Conservation (phyloP, 2,329 filamentous ascomycete genomes). For the Claviceps sp. region DNA sequence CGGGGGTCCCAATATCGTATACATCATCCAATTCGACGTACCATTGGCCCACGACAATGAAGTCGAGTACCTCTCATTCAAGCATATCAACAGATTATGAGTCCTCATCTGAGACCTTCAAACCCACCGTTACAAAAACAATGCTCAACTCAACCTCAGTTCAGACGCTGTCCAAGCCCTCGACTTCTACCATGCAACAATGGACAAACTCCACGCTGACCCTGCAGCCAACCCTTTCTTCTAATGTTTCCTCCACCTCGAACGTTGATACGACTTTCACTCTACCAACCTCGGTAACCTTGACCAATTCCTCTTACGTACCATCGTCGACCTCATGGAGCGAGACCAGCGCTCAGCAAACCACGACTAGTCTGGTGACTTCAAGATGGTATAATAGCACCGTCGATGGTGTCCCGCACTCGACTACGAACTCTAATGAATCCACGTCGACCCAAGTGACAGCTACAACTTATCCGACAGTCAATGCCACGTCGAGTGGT, state of each 20-base stretch:
- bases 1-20: background rate
- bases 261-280: background rate
- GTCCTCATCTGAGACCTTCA: background rate
- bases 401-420: background rate
- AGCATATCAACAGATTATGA: background rate
- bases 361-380: background rate
- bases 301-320: background rate
- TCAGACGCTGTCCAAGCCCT: background rate
- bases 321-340: background rate
- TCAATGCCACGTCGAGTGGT: background rate
- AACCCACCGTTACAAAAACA: background rate
- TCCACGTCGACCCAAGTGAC: background rate
- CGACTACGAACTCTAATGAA: background rate
- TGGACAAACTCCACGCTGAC: conserved; percentile 2
- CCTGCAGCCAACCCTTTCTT: background rate
- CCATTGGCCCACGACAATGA: background rate
- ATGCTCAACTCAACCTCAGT: background rate
- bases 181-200: background rate
- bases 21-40: conserved; percentile 1
- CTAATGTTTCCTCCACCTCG: background rate
- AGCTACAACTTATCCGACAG: background rate
- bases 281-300: background rate
- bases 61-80: background rate
- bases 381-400: conserved; percentile 2
- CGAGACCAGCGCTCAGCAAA: background rate